Conservation (phyloP, 2,329 filamentous ascomycete species). For the Colletotrichum cuscutae region DNA sequence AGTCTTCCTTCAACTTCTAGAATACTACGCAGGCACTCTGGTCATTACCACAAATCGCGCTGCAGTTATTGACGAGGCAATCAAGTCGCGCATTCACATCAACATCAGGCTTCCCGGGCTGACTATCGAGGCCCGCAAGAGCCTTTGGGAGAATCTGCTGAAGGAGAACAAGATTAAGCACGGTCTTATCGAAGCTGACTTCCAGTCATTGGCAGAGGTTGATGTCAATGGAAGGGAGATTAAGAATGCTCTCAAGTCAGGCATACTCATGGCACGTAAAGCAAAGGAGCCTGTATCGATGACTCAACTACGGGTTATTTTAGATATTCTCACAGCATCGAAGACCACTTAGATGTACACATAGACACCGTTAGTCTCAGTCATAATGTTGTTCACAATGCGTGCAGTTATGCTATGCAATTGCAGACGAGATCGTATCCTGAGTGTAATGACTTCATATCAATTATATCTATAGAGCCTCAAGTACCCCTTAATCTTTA, state of each 20-base stretch:
- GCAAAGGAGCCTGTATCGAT: not conserved
- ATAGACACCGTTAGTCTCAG: not conserved
- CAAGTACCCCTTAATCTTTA: too few relatives aligned
- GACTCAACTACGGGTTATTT: not conserved
- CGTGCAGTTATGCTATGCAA: too few relatives aligned
- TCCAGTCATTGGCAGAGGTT: not conserved
- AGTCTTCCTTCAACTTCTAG: constrained; percentile 43
- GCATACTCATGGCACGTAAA: not conserved
- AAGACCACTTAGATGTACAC: not conserved
- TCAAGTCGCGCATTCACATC: constrained; percentile 44
- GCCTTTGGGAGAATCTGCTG: constrained; percentile 42
- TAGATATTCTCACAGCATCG: not conserved
- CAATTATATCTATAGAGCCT: too few relatives aligned
- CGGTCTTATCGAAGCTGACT: not conserved
- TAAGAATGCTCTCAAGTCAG: constrained; percentile 36
- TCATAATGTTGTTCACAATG: too few relatives aligned
- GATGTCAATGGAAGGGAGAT: constrained; percentile 40
- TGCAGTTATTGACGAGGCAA: constrained; percentile 44
- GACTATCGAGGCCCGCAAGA: constrained; percentile 38
- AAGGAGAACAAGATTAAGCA: constrained; percentile 37
- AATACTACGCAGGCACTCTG: constrained; percentile 44
- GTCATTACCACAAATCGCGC: constrained; percentile 45
- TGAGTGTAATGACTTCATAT: too few relatives aligned
- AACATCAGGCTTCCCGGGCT: constrained; percentile 43
- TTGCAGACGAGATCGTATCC: too few relatives aligned